A percentile compares a stretch with the other conserved stretches of the same genome.
Evolutionary conservation across 2,329 filamentous ascomycete genomes (phyloP).

Genomic region (Trichoderma hamatum): DNA sequence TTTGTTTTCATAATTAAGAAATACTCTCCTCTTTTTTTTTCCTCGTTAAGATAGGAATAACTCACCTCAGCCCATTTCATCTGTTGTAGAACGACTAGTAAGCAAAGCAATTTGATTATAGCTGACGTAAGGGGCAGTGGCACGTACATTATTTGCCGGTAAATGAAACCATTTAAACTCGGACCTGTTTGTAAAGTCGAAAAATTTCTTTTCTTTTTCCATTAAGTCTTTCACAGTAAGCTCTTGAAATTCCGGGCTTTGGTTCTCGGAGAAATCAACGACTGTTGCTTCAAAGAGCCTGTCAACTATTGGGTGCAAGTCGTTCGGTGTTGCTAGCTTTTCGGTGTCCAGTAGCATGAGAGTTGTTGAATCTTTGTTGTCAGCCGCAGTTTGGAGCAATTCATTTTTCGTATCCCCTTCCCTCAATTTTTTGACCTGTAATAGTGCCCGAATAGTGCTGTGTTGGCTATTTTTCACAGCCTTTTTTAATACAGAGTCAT

Average conservation of each 20-base stretch:
- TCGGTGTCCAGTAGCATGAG: neutral
- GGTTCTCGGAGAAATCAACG: neutral
- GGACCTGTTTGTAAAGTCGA: fast-evolving
- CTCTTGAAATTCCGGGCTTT: neutral
- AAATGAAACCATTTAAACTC: neutral
- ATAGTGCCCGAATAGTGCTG: neutral
- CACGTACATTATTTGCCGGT: neutral
- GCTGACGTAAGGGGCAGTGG: no score
- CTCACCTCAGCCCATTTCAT: constrained; percentile 5
- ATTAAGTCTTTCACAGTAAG: neutral
- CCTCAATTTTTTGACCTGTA: neutral
- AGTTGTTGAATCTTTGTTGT: neutral
- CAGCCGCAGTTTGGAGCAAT: neutral
- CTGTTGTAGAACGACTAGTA: neutral
- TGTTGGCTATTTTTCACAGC: neutral
- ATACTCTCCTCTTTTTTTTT: neutral
- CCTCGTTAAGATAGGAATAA: fast-evolving
- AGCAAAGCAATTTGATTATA: neutral
- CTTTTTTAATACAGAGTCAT: fast-evolving
- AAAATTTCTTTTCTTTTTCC: fast-evolving
- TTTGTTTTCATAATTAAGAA: neutral
- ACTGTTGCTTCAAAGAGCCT: neutral
- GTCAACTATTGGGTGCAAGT: neutral
- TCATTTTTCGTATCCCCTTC: fast-evolving
- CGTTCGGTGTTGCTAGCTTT: neutral